phyloP scores from a whole-genome alignment of 192 early-diverging fungal species.

The Gamsiella multidivaricata region DNA sequence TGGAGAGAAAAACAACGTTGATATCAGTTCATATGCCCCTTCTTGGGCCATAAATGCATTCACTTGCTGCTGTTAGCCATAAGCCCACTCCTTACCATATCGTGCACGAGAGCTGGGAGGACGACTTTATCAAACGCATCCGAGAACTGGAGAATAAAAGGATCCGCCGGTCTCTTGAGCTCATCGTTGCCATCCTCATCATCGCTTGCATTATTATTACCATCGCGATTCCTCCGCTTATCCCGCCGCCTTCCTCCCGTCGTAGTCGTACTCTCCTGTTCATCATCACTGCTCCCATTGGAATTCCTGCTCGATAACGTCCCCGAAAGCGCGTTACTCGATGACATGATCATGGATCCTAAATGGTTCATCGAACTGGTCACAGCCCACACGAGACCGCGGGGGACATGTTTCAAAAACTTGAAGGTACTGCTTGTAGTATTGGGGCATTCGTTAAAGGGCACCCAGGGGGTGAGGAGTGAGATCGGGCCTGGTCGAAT shows the following conservation, averaged over 20 bases:
- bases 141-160: constrained; percentile 37
- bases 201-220: background rate
- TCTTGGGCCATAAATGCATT: too few species aligned
- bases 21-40: too few species aligned
- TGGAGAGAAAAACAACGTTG: background rate
- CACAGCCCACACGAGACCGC: constrained; percentile 45
- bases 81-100: constrained; percentile 24
- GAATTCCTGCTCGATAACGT: constrained; percentile 17
- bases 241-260: background rate
- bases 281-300: background rate
- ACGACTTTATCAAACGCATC: constrained; percentile 44
- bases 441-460: constrained; percentile 49
- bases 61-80: too few species aligned
- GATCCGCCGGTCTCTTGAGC: constrained; percentile 17
- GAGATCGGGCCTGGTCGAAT: constrained; percentile 31
- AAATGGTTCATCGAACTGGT: constrained; percentile 51
- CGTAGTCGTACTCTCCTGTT: background rate
- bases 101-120: constrained; percentile 41
- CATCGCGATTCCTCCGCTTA: background rate
- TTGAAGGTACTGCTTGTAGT: constrained; percentile 46
- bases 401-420: constrained; percentile 46
- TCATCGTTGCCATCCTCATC: background rate
- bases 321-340: constrained; percentile 37
- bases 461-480: constrained; percentile 45
- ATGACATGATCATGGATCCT: constrained; percentile 41